Percentiles rank a stretch among this genome's conserved stretches.
phyloP scores from a whole-genome alignment of 179 eudicot species.

The Beta corolliflora region DNA sequence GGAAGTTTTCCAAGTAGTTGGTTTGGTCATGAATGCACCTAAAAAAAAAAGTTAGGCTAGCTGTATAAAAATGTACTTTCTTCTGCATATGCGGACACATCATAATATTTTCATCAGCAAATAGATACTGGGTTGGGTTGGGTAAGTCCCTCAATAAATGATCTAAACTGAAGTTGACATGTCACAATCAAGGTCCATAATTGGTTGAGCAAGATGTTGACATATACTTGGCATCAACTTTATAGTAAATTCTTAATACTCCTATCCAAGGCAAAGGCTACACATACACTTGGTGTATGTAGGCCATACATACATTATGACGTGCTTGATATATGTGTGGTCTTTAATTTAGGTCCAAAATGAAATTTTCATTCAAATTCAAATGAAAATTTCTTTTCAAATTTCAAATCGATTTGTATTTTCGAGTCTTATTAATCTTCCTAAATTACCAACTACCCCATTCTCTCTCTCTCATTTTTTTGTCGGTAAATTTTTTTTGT shows the following conservation, averaged over 20 bases:
- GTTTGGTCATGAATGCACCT: constrained; percentile 33
- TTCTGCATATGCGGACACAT: constrained; percentile 25
- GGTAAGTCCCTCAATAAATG: constrained; percentile 28
- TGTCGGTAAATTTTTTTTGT: too few relatives aligned
- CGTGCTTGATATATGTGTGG: too few relatives aligned
- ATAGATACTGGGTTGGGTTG: constrained; percentile 12
- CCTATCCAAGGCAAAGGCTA: too few relatives aligned
- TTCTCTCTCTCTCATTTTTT: too few relatives aligned
- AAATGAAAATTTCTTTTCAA: too few relatives aligned
- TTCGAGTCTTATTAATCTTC: too few relatives aligned
- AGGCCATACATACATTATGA: too few relatives aligned
- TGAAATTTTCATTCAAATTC: too few relatives aligned
- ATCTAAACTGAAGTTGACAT: constrained; percentile 35
- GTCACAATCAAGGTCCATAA: constrained; percentile 30
- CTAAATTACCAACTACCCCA: too few relatives aligned
- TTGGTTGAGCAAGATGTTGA: constrained; percentile 31
- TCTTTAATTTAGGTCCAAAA: too few relatives aligned
- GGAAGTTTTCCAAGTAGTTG: constrained; percentile 44
- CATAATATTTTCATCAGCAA: constrained; percentile 19
- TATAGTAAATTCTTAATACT: not conserved
- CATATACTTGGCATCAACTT: constrained; percentile 13
- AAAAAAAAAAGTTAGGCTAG: constrained; percentile 24
- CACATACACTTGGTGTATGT: too few relatives aligned
- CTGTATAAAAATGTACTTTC: constrained; percentile 27
- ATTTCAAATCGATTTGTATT: too few relatives aligned